Conservation (phyloP, 2,329 filamentous ascomycete species). For the Fusarium proliferatum region DNA sequence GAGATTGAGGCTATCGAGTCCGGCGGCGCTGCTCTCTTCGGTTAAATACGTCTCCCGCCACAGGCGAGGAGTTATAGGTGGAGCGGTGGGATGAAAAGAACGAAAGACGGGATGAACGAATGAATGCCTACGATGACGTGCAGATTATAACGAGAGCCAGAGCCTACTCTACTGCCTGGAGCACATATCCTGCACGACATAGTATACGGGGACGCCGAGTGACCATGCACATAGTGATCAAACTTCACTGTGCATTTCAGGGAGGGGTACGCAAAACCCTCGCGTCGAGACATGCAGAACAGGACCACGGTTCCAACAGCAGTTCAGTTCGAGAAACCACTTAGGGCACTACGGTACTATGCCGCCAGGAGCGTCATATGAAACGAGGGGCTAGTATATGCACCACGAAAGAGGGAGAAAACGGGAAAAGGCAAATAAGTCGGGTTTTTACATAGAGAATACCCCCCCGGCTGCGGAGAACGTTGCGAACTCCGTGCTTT, state of each 20-base stretch:
- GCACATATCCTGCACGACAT: slow-evolving; percentile 24
- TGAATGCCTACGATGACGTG: slow-evolving; percentile 30
- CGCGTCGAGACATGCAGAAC: slow-evolving; percentile 3
- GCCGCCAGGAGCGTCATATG: slow-evolving; percentile 25
- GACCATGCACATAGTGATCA: slow-evolving; percentile 19
- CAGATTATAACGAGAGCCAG: slow-evolving; percentile 28
- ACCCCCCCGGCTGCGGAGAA: slow-evolving; percentile 35
- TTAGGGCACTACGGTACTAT: slow-evolving; percentile 30
- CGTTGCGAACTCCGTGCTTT: slow-evolving; percentile 29
- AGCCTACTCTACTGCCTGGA: slow-evolving; percentile 29
- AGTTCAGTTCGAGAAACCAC: slow-evolving; percentile 25
- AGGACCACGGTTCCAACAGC: background rate
- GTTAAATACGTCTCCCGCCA: slow-evolving; percentile 48
- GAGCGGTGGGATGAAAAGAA: slow-evolving; percentile 30
- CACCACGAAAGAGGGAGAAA: slow-evolving; percentile 15
- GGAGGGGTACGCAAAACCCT: slow-evolving; percentile 22
- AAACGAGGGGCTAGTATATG: slow-evolving; percentile 16
- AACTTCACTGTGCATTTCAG: slow-evolving; percentile 23
- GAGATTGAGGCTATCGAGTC: slow-evolving; percentile 98
- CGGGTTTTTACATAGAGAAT: slow-evolving; percentile 23
- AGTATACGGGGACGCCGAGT: slow-evolving; percentile 38
- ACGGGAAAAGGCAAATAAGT: slow-evolving; percentile 15
- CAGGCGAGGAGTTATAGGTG: slow-evolving; percentile 35
- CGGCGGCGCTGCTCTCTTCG: slow-evolving; percentile 76
- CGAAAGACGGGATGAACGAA: slow-evolving; percentile 35